phyloP scores from a whole-genome alignment of 2,329 filamentous ascomycete genomes.

The Claviceps maximensis region DNA sequence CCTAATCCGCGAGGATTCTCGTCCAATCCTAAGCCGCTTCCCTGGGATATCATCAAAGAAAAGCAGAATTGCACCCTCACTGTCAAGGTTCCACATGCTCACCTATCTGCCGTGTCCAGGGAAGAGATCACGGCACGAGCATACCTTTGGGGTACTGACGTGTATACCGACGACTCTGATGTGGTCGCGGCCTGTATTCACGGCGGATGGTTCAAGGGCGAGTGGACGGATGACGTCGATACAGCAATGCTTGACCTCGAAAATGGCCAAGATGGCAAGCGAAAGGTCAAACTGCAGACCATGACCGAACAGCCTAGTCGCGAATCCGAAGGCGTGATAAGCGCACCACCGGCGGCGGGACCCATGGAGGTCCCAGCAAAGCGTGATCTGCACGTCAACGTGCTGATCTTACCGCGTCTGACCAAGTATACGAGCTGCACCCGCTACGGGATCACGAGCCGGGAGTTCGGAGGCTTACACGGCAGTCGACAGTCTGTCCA shows the following conservation, averaged over 20 bases:
- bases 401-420: constrained; percentile 70
- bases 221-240: constrained; percentile 71
- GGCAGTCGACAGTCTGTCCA: constrained; percentile 39
- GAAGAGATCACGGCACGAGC: constrained; percentile 73
- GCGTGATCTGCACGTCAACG: constrained; percentile 74
- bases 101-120: constrained; percentile 54
- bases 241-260: constrained; percentile 49
- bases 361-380: constrained; percentile 52
- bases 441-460: constrained; percentile 69
- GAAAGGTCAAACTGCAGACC: constrained; percentile 18
- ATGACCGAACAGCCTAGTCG: constrained; percentile 18
- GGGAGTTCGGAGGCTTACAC: constrained; percentile 54
- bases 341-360: constrained; percentile 41
- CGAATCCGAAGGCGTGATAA: constrained; percentile 31
- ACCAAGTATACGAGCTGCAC: constrained; percentile 63
- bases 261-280: constrained; percentile 17
- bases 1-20: constrained; percentile 30
- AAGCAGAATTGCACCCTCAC: constrained; percentile 86
- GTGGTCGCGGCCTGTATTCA: constrained; percentile 88
- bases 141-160: constrained; percentile 81
- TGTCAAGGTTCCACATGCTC: constrained; percentile 70
- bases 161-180: constrained; percentile 95
- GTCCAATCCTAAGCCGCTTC: constrained; percentile 57
- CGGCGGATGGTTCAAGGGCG: constrained; percentile 79
- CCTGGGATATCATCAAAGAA: constrained; percentile 54